Evolutionary conservation across 345 rosid species (phyloP).

Genomic region (Tarenaya hassleriana): DNA sequence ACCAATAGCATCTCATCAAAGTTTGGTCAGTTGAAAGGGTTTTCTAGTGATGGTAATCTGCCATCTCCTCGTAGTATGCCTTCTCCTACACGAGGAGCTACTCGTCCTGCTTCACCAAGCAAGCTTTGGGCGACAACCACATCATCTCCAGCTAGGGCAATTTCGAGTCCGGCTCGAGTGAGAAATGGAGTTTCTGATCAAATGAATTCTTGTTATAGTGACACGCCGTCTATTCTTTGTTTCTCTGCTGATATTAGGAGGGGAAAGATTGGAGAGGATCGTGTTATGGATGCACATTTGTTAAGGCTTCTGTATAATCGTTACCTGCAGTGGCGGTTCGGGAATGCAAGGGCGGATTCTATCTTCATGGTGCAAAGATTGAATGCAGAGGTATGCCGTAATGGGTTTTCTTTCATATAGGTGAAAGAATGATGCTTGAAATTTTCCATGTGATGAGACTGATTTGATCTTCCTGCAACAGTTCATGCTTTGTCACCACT

Average conservation of each 20-base stretch:
- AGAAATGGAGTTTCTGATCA: conserved; percentile 40
- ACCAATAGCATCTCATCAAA: conserved; percentile 45
- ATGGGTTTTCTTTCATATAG: too few species aligned
- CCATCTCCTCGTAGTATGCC: conserved; percentile 54
- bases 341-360: conserved; percentile 72
- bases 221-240: conserved; percentile 78
- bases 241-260: conserved; percentile 82
- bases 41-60: conserved; percentile 47
- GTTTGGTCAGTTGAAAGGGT: conserved; percentile 54
- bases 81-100: conserved; percentile 53
- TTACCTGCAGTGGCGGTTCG: conserved; percentile 81
- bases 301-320: conserved; percentile 82
- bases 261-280: conserved; percentile 73
- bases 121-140: conserved; percentile 61
- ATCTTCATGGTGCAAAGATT: conserved; percentile 54
- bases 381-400: conserved; percentile 70
- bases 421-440: background rate
- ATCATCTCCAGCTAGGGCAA: conserved; percentile 52
- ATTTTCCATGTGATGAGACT: too few species aligned
- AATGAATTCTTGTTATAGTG: conserved; percentile 36
- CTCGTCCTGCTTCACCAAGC: conserved; percentile 73
- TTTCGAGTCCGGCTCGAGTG: conserved; percentile 64
- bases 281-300: conserved; percentile 66
- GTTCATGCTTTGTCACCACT: too few species aligned
- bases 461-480: too few species aligned